These are phyloP conservation scores for Evernia prunastri DNA, from an alignment of 495 filamentous ascomycete species.

Conservation along the genomic window DNA sequence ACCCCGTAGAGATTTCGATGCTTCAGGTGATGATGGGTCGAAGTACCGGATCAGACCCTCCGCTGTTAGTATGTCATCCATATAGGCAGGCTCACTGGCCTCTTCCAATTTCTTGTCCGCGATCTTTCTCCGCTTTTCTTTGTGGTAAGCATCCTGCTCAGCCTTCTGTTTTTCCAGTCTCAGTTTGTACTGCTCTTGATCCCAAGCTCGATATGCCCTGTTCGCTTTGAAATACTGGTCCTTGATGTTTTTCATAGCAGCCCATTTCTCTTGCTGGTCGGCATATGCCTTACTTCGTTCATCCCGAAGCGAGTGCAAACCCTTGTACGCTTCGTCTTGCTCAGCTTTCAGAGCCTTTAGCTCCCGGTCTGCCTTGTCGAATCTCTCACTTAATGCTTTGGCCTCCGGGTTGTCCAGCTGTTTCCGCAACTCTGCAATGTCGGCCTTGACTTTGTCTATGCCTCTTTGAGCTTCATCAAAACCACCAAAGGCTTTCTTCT, in stretches of 20 bases:
- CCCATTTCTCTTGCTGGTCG: conserved; percentile 78
- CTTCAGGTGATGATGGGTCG: conserved; percentile 69
- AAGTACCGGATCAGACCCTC: conserved; percentile 84
- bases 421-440: conserved; percentile 80
- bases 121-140: conserved; percentile 70
- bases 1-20: conserved; percentile 38
- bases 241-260: conserved; percentile 72
- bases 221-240: conserved; percentile 74
- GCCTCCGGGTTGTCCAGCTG: conserved; percentile 85
- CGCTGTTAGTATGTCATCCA: conserved; percentile 82
- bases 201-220: conserved; percentile 71
- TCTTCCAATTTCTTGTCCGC: conserved; percentile 83
- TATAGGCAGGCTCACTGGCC: conserved; percentile 80
- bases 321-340: conserved; percentile 81
- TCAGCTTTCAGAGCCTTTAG: conserved; percentile 82
- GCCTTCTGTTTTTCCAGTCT: conserved; percentile 71
- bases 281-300: conserved; percentile 73
- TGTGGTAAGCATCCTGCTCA: conserved; percentile 68
- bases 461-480: conserved; percentile 75
- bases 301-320: conserved; percentile 78
- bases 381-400: conserved; percentile 78
- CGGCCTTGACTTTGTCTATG: conserved; percentile 76
- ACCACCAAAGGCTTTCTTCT: conserved; percentile 78
- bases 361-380: conserved; percentile 73
- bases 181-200: conserved; percentile 66